Percentiles rank a stretch among this genome's conserved stretches.
Evolutionary conservation across 2,329 filamentous ascomycete species (phyloP).

Genomic region (Arthroderma sp.): DNA sequence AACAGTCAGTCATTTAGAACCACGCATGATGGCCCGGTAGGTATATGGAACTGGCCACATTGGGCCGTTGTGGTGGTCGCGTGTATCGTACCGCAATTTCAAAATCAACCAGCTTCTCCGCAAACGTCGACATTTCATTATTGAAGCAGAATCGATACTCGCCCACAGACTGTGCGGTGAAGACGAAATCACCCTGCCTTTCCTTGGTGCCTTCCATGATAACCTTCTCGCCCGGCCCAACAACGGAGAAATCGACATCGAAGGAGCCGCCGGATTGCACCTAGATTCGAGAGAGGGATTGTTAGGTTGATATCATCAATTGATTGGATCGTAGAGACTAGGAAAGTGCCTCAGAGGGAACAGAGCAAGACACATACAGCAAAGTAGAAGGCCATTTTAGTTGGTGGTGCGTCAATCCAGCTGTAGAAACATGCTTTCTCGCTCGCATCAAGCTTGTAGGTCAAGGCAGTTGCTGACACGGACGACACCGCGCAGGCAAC

Average conservation of each 20-base stretch:
- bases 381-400: constrained; percentile 97
- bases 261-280: constrained; percentile 98
- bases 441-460: constrained; percentile 78
- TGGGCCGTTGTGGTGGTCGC: no score
- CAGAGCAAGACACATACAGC: constrained; percentile 50
- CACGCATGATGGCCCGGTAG: not conserved
- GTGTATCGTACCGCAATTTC: constrained; percentile 65
- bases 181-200: constrained; percentile 94
- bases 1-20: not conserved
- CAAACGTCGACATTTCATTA: constrained; percentile 95
- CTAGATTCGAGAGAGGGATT: constrained; percentile 32
- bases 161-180: constrained; percentile 74
- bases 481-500: constrained; percentile 57
- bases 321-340: no score
- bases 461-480: constrained; percentile 77
- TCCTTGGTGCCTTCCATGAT: constrained; percentile 81
- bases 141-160: constrained; percentile 98
- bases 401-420: constrained; percentile 58
- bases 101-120: constrained; percentile 95
- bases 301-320: no score
- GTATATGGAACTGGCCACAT: no score
- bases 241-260: constrained; percentile 86
- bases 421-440: constrained; percentile 96
- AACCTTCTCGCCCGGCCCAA: constrained; percentile 64
- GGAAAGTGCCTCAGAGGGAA: no score